phyloP scores from a whole-genome alignment of 140 eudicot species.

The Stevia rebaudiana region DNA sequence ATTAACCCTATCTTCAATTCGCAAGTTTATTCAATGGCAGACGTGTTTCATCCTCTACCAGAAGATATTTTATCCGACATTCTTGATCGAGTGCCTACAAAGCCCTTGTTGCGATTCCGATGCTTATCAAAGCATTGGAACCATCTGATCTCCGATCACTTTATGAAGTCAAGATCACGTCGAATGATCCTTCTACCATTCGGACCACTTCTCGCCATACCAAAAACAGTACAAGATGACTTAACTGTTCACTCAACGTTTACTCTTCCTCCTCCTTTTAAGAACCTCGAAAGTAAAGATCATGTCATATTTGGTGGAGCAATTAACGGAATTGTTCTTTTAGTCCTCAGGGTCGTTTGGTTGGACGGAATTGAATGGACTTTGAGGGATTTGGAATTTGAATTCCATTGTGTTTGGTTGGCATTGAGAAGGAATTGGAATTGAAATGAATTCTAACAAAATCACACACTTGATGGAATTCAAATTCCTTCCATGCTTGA shows the following conservation, averaged over 20 bases:
- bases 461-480: too few relatives aligned
- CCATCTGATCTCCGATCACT: not conserved
- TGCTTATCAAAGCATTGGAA: constrained; percentile 6
- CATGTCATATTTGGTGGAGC: not conserved
- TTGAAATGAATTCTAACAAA: too few relatives aligned
- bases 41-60: not conserved
- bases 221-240: too few relatives aligned
- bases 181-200: constrained; percentile 4
- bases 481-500: too few relatives aligned
- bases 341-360: not conserved
- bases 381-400: too few relatives aligned
- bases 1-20: too few relatives aligned
- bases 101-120: not conserved
- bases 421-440: too few relatives aligned
- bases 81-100: not conserved
- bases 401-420: too few relatives aligned
- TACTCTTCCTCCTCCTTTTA: not conserved
- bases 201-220: not conserved
- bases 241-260: not conserved
- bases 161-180: not conserved
- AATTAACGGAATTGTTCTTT: not conserved
- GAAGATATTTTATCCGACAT: not conserved
- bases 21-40: not conserved
- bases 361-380: too few relatives aligned
- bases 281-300: not conserved